Evolutionary conservation across 208 protist genomes (phyloP).

Genomic region (Trichomonas gallinae): DNA sequence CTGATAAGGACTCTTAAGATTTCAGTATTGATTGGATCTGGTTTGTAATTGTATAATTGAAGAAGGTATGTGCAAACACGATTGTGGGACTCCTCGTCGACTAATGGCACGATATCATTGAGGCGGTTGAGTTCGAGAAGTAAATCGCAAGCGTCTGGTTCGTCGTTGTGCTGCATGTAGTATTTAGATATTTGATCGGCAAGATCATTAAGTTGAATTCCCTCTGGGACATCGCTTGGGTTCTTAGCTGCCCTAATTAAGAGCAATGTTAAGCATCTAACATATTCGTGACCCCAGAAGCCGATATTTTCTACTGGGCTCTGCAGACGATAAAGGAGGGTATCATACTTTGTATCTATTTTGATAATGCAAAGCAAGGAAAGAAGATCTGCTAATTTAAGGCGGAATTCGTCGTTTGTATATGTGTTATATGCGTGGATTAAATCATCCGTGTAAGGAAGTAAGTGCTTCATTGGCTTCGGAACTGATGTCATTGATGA

Average conservation of each 20-base stretch:
- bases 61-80: conserved; percentile 81
- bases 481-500: conserved; percentile 93
- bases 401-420: background rate
- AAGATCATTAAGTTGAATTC: background rate
- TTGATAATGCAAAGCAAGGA: conserved; percentile 40
- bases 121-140: conserved; percentile 62
- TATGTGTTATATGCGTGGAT: conserved; percentile 57
- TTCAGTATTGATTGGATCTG: conserved; percentile 22
- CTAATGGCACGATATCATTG: conserved; percentile 59
- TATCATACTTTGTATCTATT: conserved; percentile 32
- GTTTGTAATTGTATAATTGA: conserved; percentile 55
- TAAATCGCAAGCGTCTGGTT: conserved; percentile 93
- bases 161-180: conserved; percentile 77
- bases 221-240: background rate
- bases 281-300: conserved; percentile 96
- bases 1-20: background rate
- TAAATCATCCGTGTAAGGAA: conserved; percentile 72
- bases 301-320: conserved; percentile 74
- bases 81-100: conserved; percentile 74
- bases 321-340: conserved; percentile 80
- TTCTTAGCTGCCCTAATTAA: background rate
- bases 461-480: conserved; percentile 96
- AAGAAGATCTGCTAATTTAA: conserved; percentile 43
- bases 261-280: conserved; percentile 48
- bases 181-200: conserved; percentile 43